Conservation (phyloP, 169 alveolate species). For the Plasmodium berghei region DNA sequence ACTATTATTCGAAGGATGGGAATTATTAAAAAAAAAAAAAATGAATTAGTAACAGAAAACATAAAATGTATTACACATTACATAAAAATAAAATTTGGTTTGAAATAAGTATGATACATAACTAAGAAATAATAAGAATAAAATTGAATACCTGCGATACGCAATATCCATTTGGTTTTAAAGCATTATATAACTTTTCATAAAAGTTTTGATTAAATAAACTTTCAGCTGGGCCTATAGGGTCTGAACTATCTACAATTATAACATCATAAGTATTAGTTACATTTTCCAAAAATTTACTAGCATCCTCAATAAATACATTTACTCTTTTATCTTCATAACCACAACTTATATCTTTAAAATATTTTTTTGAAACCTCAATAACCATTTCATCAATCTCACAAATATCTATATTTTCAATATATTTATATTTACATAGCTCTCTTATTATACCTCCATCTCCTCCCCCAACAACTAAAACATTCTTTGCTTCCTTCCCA, state of each 20-base stretch:
- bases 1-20: constrained; percentile 6
- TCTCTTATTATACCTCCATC: constrained; percentile 88
- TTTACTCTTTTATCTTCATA: constrained; percentile 85
- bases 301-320: constrained; percentile 73
- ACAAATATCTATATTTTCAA: constrained; percentile 82
- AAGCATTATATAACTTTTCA: constrained; percentile 69
- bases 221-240: constrained; percentile 84
- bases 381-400: constrained; percentile 88
- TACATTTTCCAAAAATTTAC: constrained; percentile 77
- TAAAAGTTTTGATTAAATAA: constrained; percentile 83
- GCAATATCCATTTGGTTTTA: constrained; percentile 39
- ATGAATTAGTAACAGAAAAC: background rate
- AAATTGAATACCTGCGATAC: constrained; percentile 24
- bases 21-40: background rate
- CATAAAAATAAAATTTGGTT: background rate
- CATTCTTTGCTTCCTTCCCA: constrained; percentile 84
- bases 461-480: constrained; percentile 89
- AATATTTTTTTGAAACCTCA: constrained; percentile 79
- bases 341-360: constrained; percentile 80
- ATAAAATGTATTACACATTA: background rate
- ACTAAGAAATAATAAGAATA: background rate
- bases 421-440: constrained; percentile 78
- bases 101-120: background rate
- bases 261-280: constrained; percentile 83
- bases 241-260: constrained; percentile 85